These are phyloP conservation scores for Podaxis sp. DNA, from an alignment of 768 basidiomycete genomes.

Conservation along the genomic window DNA sequence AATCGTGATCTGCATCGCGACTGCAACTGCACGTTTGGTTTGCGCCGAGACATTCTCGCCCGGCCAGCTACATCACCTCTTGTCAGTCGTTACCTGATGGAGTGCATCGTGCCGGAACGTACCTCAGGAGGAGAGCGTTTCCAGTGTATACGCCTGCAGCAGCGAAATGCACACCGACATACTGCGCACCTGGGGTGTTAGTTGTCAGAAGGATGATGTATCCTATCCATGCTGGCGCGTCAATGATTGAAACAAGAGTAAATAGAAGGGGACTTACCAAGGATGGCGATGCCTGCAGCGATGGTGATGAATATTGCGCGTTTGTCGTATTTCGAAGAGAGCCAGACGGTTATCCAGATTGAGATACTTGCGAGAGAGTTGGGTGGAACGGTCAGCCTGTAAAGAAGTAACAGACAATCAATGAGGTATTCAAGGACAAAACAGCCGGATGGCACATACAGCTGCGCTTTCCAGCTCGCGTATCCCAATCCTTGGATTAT, in stretches of 20 bases:
- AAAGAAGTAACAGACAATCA: not conserved
- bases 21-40: slow-evolving; percentile 62
- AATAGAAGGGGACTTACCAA: slow-evolving; percentile 35
- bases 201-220: slow-evolving; percentile 57
- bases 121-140: slow-evolving; percentile 57
- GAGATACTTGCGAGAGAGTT: slow-evolving; percentile 50
- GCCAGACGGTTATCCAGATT: slow-evolving; percentile 51
- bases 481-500: slow-evolving; percentile 61
- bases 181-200: slow-evolving; percentile 51
- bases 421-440: not conserved
- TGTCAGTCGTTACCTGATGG: not conserved
- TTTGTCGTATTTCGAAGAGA: slow-evolving; percentile 43
- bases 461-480: slow-evolving; percentile 58
- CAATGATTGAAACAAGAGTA: not conserved
- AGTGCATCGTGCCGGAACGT: slow-evolving; percentile 3
- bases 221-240: slow-evolving; percentile 30
- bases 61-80: slow-evolving; percentile 44
- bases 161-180: slow-evolving; percentile 56
- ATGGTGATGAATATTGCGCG: slow-evolving; percentile 56
- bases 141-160: slow-evolving; percentile 59
- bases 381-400: slow-evolving; percentile 60
- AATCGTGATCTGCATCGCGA: slow-evolving; percentile 65
- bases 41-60: slow-evolving; percentile 70
- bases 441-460: slow-evolving; percentile 33
- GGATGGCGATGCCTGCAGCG: slow-evolving; percentile 46